A percentile compares a stretch with the other conserved stretches of the same genome.
phyloP scores from a whole-genome alignment of 2,329 filamentous ascomycete species.

The Macrophomina tecta region DNA sequence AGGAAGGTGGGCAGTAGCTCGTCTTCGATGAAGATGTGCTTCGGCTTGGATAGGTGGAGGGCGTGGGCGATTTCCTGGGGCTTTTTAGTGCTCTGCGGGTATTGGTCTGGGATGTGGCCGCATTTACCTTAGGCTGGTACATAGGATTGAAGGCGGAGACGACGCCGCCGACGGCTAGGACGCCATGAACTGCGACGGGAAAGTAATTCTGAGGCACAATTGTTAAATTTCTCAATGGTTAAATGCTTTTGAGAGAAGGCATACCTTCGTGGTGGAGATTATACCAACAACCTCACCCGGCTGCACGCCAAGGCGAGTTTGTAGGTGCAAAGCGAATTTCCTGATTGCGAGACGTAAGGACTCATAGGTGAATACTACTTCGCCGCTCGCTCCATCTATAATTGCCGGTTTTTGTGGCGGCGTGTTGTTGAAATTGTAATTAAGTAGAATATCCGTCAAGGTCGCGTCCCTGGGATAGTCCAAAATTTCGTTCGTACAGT shows the following conservation, averaged over 20 bases:
- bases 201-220: neutral
- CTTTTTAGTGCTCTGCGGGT: too few relatives aligned
- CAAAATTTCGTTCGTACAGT: neutral
- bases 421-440: neutral
- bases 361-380: neutral
- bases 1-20: neutral
- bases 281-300: neutral
- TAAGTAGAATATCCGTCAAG: neutral
- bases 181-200: neutral
- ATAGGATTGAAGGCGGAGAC: neutral
- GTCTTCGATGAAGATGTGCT: neutral
- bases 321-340: neutral
- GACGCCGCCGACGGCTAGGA: neutral
- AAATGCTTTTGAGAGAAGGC: neutral
- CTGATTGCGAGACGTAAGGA: neutral
- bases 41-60: neutral
- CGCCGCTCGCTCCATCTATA: neutral
- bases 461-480: neutral
- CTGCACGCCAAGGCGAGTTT: neutral
- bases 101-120: neutral
- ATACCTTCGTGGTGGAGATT: neutral
- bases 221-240: neutral
- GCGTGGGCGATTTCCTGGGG: conserved; percentile 2
- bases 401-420: neutral
- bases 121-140: neutral